A percentile compares a stretch with the other conserved stretches of the same genome.
phyloP scores from a whole-genome alignment of 148 eudicot species.

The Dianthus caryophyllus region DNA sequence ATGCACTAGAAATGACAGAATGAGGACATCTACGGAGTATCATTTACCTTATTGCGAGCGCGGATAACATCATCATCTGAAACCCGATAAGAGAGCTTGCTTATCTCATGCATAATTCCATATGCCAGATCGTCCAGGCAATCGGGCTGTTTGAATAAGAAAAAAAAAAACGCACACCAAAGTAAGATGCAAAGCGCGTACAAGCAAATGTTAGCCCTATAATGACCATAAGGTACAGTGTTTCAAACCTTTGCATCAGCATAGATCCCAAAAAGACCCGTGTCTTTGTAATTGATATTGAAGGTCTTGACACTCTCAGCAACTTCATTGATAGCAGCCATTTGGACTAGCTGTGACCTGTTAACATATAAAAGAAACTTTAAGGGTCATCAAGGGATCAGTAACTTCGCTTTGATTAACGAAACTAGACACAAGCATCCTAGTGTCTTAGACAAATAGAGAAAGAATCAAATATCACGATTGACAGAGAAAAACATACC shows the following conservation, averaged over 20 bases:
- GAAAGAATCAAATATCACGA: neutral
- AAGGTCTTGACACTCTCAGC: conserved; percentile 50
- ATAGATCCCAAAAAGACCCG: conserved; percentile 53
- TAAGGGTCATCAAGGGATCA: neutral
- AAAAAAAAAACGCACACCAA: conserved; percentile 2
- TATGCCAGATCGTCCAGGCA: conserved; percentile 57
- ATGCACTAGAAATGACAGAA: neutral
- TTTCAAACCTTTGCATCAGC: conserved; percentile 53
- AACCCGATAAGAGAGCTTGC: conserved; percentile 57
- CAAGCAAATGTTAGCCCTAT: neutral
- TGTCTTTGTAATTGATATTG: conserved; percentile 43
- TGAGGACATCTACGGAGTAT: neutral
- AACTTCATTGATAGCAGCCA: conserved; percentile 36
- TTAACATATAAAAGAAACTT: conserved; percentile 8
- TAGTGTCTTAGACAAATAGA: too few relatives aligned
- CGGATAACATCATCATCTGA: conserved; percentile 58
- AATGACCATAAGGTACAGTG: neutral
- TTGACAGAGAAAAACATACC: conserved; percentile 33
- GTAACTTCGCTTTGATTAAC: neutral
- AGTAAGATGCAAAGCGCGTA: neutral
- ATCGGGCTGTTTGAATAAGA: conserved; percentile 38
- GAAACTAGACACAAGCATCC: neutral
- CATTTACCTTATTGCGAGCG: conserved; percentile 64
- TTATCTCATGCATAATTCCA: conserved; percentile 50
- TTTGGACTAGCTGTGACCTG: conserved; percentile 52